Evolutionary conservation across 768 basidiomycete species (phyloP), one percentile per base, ranked within the genome.

Genomic region (Kwoniella dejecticola): DNA sequence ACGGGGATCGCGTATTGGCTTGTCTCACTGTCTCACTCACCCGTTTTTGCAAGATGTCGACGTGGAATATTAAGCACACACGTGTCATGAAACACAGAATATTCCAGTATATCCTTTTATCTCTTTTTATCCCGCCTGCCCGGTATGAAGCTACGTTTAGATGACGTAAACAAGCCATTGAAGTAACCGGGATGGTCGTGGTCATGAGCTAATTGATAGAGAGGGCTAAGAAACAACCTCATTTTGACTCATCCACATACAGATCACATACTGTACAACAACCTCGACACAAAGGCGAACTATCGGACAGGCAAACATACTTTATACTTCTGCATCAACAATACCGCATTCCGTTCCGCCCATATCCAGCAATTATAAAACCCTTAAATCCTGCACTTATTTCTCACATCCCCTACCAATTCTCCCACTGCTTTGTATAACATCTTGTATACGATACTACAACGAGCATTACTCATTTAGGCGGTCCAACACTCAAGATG

Each of bases 1-100:
- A 41, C 33, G 19, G 38, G 52, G 19, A 57, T 57, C 56, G 56
- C 56, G 56, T 57, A 33, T 21, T 48, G 6, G n/a, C 47, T 11
- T 36, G 33, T 36, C 33, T 52, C 15, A 45, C 41, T 23, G 4
- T n/a, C n/a, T n/a, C n/a, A n/a, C n/a, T n/a, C n/a, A n/a, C n/a
- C n/a, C 24, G 44, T 4, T 24, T 31, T 10, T n/a, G 17, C 5
- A 21, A 60, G 48, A 12, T 60, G 59, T 50, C 59, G 59, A 60
- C 59, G 59, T 60, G 59, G 59, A 60, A 60, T 17, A 59, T 49
- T 58, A 26, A n/a, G 46, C 44, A 7, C 7, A 36, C 40, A 52
- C 40, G 63, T 44, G 54, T 45, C 40, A 40, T 21, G 48, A 13
- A 21, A n/a, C 1, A 10, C 33, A 23, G 57, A 59, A 59, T 40